These are phyloP conservation scores for Colletotrichum musicola DNA, from an alignment of 2,329 filamentous ascomycete species.

Conservation along the genomic window DNA sequence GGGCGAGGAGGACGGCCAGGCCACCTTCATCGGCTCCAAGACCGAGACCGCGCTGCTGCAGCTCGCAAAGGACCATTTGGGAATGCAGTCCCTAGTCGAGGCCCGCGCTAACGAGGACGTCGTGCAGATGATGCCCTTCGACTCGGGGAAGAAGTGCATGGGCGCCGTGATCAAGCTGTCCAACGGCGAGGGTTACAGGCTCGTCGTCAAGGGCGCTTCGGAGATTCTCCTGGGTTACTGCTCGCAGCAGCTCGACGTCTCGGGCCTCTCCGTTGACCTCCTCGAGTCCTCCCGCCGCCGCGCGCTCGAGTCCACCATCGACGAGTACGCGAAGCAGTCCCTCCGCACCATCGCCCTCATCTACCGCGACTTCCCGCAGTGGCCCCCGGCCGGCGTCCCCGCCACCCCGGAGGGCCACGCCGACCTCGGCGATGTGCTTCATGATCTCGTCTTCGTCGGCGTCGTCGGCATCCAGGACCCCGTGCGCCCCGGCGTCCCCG, in stretches of 20 bases:
- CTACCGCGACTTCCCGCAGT: conserved; percentile 78
- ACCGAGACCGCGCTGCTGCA: conserved; percentile 68
- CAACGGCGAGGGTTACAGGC: conserved; percentile 57
- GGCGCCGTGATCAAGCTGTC: conserved; percentile 65
- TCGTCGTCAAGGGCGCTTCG: conserved; percentile 68
- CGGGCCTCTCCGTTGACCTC: conserved; percentile 66
- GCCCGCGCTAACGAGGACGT: conserved; percentile 60
- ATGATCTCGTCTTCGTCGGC: conserved; percentile 78
- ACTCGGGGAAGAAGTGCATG: conserved; percentile 69
- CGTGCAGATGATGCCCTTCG: conserved; percentile 66
- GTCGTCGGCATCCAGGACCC: conserved; percentile 80
- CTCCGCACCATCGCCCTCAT: conserved; percentile 82
- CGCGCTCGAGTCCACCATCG: conserved; percentile 66
- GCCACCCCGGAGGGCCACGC: conserved; percentile 74
- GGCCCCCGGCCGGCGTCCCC: conserved; percentile 73
- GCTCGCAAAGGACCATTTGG: conserved; percentile 63
- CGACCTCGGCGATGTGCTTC: conserved; percentile 67
- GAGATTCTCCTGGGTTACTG: conserved; percentile 65
- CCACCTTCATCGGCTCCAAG: conserved; percentile 66
- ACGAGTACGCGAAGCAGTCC: conserved; percentile 72
- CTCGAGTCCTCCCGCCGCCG: conserved; percentile 60
- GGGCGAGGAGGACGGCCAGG: conserved; percentile 58
- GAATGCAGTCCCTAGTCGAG: conserved; percentile 60
- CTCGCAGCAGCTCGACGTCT: conserved; percentile 54
- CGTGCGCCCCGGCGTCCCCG: conserved; percentile 72